A percentile compares a stretch with the other conserved stretches of the same genome.
These are phyloP conservation scores for Pythium myriotylum DNA, from an alignment of 352 stramenopile species.

Conservation along the genomic window DNA sequence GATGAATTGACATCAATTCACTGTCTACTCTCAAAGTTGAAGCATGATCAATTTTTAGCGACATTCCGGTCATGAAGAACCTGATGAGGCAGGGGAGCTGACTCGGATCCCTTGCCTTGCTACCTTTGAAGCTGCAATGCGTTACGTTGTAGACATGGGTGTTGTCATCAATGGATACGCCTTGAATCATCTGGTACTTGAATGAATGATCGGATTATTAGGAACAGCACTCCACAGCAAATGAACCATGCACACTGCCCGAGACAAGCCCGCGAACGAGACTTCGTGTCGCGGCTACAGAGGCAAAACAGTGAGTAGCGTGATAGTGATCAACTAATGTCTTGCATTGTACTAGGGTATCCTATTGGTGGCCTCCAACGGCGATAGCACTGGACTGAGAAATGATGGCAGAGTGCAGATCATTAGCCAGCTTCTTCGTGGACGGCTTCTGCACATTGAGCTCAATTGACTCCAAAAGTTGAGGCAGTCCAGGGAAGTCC, in stretches of 20 bases:
- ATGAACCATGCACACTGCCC: too few relatives aligned
- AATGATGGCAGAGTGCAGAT: slow-evolving; percentile 66
- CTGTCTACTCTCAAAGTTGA: background rate
- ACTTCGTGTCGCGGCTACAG: background rate
- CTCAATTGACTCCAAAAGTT: slow-evolving; percentile 60
- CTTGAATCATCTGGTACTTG: too few relatives aligned
- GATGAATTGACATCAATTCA: slow-evolving; percentile 18
- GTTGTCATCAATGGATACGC: background rate
- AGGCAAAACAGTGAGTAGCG: too few relatives aligned
- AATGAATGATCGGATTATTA: too few relatives aligned
- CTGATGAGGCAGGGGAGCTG: too few relatives aligned
- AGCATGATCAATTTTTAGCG: background rate
- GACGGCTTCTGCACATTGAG: slow-evolving; percentile 64
- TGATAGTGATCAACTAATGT: slow-evolving; percentile 2
- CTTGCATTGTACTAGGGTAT: slow-evolving; percentile 25
- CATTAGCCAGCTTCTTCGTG: slow-evolving; percentile 69
- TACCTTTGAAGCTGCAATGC: too few relatives aligned
- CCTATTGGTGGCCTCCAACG: slow-evolving; percentile 28
- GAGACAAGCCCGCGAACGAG: background rate
- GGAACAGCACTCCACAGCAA: too few relatives aligned
- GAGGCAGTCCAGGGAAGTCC: slow-evolving; percentile 57
- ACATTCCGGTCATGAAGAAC: background rate
- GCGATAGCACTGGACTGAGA: slow-evolving; percentile 35
- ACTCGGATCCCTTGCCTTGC: too few relatives aligned
- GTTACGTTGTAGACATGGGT: too few relatives aligned